Conservation (phyloP, 495 filamentous ascomycete genomes). For the Podospora comata region DNA sequence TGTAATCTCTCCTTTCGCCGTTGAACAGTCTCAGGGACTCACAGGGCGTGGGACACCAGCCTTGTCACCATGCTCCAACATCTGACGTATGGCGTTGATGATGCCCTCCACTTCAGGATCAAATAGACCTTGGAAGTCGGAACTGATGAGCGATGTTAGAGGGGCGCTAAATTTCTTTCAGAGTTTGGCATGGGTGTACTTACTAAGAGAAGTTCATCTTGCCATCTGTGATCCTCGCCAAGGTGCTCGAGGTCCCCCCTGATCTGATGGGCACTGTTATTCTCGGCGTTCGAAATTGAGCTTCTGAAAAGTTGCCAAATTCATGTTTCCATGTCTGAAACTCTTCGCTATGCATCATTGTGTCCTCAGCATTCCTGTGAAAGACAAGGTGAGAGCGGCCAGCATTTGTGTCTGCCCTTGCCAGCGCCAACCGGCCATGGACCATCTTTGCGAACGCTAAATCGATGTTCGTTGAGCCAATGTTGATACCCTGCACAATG, state of each 20-base stretch:
- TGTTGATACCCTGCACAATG: not conserved
- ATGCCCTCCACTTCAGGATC: constrained; percentile 1
- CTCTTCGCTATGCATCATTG: constrained; percentile 6
- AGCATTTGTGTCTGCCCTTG: not conserved
- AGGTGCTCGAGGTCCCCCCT: not conserved
- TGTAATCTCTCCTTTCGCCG: not conserved
- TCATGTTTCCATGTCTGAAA: constrained; percentile 4
- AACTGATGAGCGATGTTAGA: not conserved
- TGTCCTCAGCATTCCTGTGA: not conserved
- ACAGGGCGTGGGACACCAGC: not conserved
- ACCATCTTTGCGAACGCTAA: not conserved
- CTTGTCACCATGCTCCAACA: not conserved
- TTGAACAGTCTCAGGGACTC: not conserved
- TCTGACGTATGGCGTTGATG: not conserved
- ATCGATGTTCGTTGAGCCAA: constrained; percentile 7
- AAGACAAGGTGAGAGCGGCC: not conserved
- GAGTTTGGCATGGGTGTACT: not conserved
- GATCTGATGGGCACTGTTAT: not conserved
- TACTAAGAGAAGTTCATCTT: constrained; percentile 9
- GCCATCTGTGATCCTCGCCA: not conserved
- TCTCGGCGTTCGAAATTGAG: not conserved
- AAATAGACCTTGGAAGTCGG: not conserved
- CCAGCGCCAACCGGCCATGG: not conserved
- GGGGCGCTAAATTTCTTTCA: too few species aligned
- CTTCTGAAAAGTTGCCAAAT: not conserved